phyloP scores from a whole-genome alignment of 2,329 filamentous ascomycete genomes.

The Thielaviopsis musarum region DNA sequence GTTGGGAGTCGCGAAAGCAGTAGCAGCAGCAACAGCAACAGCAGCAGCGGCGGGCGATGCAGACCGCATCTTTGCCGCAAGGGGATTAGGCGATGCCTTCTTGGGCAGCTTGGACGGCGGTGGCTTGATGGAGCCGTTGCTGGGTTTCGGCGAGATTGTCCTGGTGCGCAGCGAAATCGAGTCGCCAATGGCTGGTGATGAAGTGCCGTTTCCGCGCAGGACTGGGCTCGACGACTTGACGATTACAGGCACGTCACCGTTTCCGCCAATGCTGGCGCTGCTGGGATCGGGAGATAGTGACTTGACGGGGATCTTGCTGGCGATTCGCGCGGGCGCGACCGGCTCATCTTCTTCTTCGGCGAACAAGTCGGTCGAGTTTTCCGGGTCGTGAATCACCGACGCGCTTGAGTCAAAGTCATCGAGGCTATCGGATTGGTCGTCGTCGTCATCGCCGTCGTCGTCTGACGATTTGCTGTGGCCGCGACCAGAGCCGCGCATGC shows the following conservation, averaged over 20 bases:
- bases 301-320: conserved; percentile 15
- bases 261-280: background rate
- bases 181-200: background rate
- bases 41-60: background rate
- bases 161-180: background rate
- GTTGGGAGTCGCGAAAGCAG: background rate
- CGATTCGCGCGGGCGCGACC: conserved; percentile 17
- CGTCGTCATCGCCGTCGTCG: conserved; percentile 34
- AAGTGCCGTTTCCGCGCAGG: background rate
- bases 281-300: background rate
- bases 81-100: conserved; percentile 9
- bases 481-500: conserved; percentile 33
- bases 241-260: background rate
- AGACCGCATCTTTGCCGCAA: background rate
- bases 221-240: conserved; percentile 1
- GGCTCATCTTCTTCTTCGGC: conserved; percentile 21
- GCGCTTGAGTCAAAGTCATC: background rate
- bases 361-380: conserved; percentile 17
- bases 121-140: background rate
- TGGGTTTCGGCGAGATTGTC: conserved; percentile 8
- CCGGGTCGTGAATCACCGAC: background rate
- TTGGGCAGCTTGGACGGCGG: conserved; percentile 9
- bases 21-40: too few species aligned
- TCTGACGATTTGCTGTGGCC: conserved; percentile 63
- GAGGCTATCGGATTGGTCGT: background rate